A percentile compares a stretch with the other conserved stretches of the same genome.
Conservation (phyloP, 2,329 filamentous ascomycete species). For the Emmonsiellopsis sp. region DNA sequence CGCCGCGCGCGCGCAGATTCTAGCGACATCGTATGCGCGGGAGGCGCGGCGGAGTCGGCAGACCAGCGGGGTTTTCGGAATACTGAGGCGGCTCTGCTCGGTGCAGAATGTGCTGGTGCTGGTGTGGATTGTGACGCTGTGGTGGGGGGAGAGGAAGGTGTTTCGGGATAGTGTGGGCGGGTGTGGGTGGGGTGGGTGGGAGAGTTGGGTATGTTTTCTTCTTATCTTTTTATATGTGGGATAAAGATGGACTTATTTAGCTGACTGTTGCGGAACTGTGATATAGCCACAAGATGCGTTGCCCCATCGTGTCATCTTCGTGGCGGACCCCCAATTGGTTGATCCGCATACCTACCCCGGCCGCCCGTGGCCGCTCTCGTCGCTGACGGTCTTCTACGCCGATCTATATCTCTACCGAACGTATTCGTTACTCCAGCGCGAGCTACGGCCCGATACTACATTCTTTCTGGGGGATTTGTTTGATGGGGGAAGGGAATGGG, state of each 20-base stretch:
- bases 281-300: slow-evolving; percentile 62
- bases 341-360: slow-evolving; percentile 93
- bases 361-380: slow-evolving; percentile 62
- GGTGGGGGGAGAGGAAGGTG: slow-evolving; percentile 76
- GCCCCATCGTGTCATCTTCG: slow-evolving; percentile 74
- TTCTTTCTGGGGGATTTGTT: slow-evolving; percentile 93
- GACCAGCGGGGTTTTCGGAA: slow-evolving; percentile 8
- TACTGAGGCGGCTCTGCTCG: slow-evolving; percentile 17
- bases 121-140: slow-evolving; percentile 66
- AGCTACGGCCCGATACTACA: slow-evolving; percentile 73
- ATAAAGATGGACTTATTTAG: slow-evolving; percentile 7
- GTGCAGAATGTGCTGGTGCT: slow-evolving; percentile 58
- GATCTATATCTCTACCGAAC: slow-evolving; percentile 83
- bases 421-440: slow-evolving; percentile 66
- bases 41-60: slow-evolving; percentile 12
- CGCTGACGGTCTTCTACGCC: slow-evolving; percentile 60
- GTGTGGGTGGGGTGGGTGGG: slow-evolving; percentile 82
- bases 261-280: slow-evolving; percentile 8
- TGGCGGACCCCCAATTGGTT: slow-evolving; percentile 85
- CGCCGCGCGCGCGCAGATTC: neutral
- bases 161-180: slow-evolving; percentile 61
- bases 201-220: slow-evolving; percentile 64
- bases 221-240: neutral
- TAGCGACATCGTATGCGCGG: slow-evolving; percentile 8
- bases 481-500: slow-evolving; percentile 93